Conservation (phyloP, 495 filamentous ascomycete genomes). For the Talaromyces thailandensis region DNA sequence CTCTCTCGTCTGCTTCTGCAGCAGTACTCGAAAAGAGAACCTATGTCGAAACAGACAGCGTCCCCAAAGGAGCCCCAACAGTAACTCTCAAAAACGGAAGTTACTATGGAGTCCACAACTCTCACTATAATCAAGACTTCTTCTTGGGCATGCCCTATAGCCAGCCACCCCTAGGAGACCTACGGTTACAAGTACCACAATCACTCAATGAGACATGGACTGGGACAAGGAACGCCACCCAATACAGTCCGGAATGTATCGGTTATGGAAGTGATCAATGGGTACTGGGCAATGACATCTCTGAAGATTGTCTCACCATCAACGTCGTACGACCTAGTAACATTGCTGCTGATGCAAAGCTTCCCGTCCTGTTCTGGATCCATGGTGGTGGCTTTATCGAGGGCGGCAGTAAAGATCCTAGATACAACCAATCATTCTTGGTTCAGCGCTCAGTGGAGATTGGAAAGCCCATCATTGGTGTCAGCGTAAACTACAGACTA, state of each 20-base stretch:
- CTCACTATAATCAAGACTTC: constrained; percentile 32
- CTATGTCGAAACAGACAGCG: not conserved
- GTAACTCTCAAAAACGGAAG: constrained; percentile 27
- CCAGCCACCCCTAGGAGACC: constrained; percentile 23
- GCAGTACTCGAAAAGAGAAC: not conserved
- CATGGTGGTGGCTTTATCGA: constrained; percentile 19
- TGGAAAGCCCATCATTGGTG: constrained; percentile 48
- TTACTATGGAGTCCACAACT: constrained; percentile 24
- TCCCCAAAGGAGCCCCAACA: not conserved
- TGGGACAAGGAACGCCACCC: constrained; percentile 16
- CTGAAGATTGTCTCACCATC: constrained; percentile 48
- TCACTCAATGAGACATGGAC: constrained; percentile 16
- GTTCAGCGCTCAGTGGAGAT: constrained; percentile 42
- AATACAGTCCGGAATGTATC: constrained; percentile 28
- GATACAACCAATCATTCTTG: constrained; percentile 51
- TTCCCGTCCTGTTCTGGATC: constrained; percentile 63
- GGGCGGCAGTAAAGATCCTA: constrained; percentile 37
- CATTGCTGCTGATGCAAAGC: constrained; percentile 19
- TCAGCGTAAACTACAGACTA: constrained; percentile 54
- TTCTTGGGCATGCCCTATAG: constrained; percentile 42
- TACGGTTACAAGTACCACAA: constrained; percentile 12
- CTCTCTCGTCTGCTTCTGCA: not conserved
- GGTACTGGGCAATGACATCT: constrained; percentile 10
- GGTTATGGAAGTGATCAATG: constrained; percentile 25
- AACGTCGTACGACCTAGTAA: constrained; percentile 42